Evolutionary conservation across 306 rosid species (phyloP).

Genomic region (Hylodesmum podocarpum): DNA sequence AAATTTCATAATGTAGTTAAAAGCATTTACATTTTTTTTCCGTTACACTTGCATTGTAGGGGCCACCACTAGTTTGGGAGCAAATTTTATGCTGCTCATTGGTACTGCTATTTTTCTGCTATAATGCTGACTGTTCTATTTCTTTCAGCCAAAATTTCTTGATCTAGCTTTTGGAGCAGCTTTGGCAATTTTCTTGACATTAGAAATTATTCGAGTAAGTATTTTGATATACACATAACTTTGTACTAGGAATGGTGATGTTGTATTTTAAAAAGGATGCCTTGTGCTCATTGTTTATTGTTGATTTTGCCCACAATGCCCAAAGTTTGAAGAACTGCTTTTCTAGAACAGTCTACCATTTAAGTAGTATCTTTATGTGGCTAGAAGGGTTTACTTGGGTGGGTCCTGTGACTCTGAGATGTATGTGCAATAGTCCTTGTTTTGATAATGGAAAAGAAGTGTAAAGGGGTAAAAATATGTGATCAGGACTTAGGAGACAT

Average conservation of each 20-base stretch:
- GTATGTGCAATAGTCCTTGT: not conserved
- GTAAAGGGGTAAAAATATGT: not conserved
- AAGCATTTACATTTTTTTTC: not conserved
- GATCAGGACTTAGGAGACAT: not conserved
- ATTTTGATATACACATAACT: conserved; percentile 24
- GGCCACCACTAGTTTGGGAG: not conserved
- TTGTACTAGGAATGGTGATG: not conserved
- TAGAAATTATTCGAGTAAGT: conserved; percentile 93
- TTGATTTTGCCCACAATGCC: not conserved
- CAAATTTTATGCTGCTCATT: conserved; percentile 19
- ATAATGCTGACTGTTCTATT: conserved; percentile 37
- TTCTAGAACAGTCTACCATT: not conserved
- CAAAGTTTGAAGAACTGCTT: conserved; percentile 8
- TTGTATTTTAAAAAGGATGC: conserved; percentile 13
- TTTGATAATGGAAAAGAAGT: conserved; percentile 2
- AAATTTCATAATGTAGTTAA: not conserved
- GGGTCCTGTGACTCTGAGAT: conserved; percentile 20
- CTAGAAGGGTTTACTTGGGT: conserved; percentile 11
- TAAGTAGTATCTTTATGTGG: conserved; percentile 1
- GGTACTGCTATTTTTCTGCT: not conserved
- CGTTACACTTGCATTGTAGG: not conserved
- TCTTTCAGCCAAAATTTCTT: conserved; percentile 88
- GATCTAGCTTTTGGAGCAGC: conserved; percentile 93
- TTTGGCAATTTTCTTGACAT: conserved; percentile 72
- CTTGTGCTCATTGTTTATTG: not conserved